Evolutionary conservation across 2,329 filamentous ascomycete genomes (phyloP), one percentile per base, ranked within the genome.

Genomic region (Trichoderma asperellum): DNA sequence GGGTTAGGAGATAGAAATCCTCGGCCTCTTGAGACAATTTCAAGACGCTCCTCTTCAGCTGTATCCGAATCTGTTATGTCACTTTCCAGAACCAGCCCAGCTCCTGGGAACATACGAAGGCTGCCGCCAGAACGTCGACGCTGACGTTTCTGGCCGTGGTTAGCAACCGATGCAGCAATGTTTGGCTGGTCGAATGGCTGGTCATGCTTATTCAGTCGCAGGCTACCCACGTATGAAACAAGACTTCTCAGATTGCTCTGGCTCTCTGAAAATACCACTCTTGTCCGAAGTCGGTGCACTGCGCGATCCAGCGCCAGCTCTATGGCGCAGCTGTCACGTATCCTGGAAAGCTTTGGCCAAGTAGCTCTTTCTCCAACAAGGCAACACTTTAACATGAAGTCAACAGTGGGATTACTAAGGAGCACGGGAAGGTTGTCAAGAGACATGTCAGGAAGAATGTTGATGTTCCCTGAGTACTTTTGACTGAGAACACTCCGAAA

Each of bases 401-500:
- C 92, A 0, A 89, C 82, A 0, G 91, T 94, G 1, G 95, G 95
- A 70, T 98, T 98, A 72, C 87, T 91, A 56, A 98, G 83, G 32
- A 97, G 89, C 10, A 87, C 86, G 0, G 92, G 90, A 27, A 96
- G 87, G 71, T 96, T 91, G 8, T 89, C 85, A 64, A 91, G 88
- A 5, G 87, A 87, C 69, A 97, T 90, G 66, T 93, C 89, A 0
- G 94, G 94, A 37, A 97, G 85, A 66, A 98, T 97, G 56, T 94
- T 98, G 77, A 98, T 97, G 79, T 98, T 94, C 7, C 95, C 95
- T 2, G 92, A 94, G 76, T 98, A 98, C 72, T 92, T 93, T 76
- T 98, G 95, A 72, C 90, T 94, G 61, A 98, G 84, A 18, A 98
- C 89, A 1, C 92, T 94, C 53, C 89, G 87, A 27, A 90, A 84